Conservation (phyloP, 331 rosid species). For the Prunus yedoensis region DNA sequence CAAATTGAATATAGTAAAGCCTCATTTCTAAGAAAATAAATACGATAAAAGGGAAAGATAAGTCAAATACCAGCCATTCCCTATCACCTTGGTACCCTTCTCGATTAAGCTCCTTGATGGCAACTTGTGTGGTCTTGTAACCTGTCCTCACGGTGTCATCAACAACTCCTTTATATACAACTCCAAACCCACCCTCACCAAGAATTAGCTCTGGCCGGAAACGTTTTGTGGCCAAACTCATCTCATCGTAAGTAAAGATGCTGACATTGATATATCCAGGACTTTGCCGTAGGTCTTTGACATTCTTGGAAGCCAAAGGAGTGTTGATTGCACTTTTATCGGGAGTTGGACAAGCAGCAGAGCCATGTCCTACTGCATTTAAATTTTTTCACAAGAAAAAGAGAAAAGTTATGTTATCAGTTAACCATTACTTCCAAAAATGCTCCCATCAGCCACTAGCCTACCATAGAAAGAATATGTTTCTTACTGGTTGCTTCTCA, state of each 20-base stretch:
- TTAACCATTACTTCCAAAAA: background rate
- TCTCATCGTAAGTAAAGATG: conserved; percentile 64
- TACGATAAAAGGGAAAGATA: conserved; percentile 19
- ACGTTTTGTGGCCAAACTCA: conserved; percentile 67
- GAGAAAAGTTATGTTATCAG: background rate
- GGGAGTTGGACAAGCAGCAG: conserved; percentile 21
- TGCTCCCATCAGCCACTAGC: background rate
- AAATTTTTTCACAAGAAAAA: conserved; percentile 1
- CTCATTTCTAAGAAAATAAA: background rate
- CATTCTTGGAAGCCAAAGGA: conserved; percentile 51
- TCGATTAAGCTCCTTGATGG: conserved; percentile 92
- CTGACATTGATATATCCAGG: conserved; percentile 66
- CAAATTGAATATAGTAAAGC: background rate
- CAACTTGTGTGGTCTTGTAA: conserved; percentile 57
- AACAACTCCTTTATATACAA: conserved; percentile 81
- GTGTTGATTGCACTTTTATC: conserved; percentile 17
- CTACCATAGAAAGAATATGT: background rate
- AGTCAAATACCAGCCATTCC: conserved; percentile 81
- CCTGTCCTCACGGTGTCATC: conserved; percentile 70
- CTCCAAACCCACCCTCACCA: conserved; percentile 97
- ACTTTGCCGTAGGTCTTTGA: conserved; percentile 69
- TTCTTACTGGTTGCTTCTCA: background rate
- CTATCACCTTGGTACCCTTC: conserved; percentile 97
- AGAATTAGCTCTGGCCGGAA: conserved; percentile 79
- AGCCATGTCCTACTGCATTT: conserved; percentile 39